Base-by-base conservation (phyloP, 768 basidiomycete genomes). In the Xerocomellus dryophilus region DNA sequence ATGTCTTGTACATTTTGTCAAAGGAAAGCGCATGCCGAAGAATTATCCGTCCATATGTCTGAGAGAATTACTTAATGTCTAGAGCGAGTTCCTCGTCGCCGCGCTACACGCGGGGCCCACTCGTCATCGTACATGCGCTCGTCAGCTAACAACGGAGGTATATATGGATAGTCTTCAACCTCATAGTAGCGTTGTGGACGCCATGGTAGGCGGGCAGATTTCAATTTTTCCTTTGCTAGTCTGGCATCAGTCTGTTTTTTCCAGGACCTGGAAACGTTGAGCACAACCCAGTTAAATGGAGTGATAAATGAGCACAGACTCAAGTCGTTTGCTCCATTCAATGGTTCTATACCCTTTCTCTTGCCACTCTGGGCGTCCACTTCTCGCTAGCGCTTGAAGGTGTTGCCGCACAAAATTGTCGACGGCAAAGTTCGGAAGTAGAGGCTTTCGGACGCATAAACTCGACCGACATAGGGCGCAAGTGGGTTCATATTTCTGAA, bases 361-460 rank as follows among this genome's bases (percentile, higher is more conserved):
- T 46, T 75, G 68, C 85, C 85, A 88, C 17, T 81, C 84, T 17
- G 68, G 67, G 25, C 71, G 63, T 21, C 82, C 81, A 50, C 65
- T 78, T 21, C 63, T 74, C 3, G 78, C 70, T 14, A 81, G 75
- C 17, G 75, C 70, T 7, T 62, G 57, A n/a, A 89, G 68, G 59
- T 89, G 80, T 61, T 77, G 81, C 53, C 80, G 81, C 4, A 90
- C 79, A 17, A 76, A 67, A 58, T 74, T 81, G 61, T 90, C 85
- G 58, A 85, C 70, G 1, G 77, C 65, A 62, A 83, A 80, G 65
- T 89, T 89, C 0, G 86, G 83, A 58, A 86, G 76, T 68, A 90
- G 74, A 2, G 84, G 79, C 10, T 60, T 68, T 8, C 59, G 56
- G 14, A 43, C 51, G 4, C 71, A 64, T 35, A 89, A 66, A 34